Base-by-base conservation (phyloP, 805 yeast genomes). In the Schizosaccharomyces pombe region DNA sequence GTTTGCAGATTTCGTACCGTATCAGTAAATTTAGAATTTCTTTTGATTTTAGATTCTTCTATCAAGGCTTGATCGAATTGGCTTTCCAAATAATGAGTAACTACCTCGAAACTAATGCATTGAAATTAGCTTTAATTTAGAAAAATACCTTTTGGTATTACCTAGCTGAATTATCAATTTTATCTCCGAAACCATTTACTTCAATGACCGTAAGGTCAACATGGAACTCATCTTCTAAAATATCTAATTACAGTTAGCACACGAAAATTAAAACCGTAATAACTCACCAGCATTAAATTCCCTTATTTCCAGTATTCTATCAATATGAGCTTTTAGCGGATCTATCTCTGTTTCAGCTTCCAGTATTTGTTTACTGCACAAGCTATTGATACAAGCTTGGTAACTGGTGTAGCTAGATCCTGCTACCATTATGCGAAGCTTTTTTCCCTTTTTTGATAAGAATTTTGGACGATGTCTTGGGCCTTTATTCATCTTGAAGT, bases 101-200 rank as follows among this genome's bases (percentile, higher is more conserved):
- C 30, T 16, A 22, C 49, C 19, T 43, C 49, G 26, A 43, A 43
- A 30, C 49, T 60, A 52, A 72, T 69, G 33, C 22, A 29, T 24
- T 28, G 11, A 22, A 8, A 43, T 14, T 43, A 26, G 22, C 12
- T 16, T 9, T 16, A 5, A 12, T 22, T 9, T 29, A 22, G 16
- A 22, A 26, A 26, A 3, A 11, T 16, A 1, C 28, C 24, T 9
- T 16, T 2, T 26, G 72, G 19, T 59, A 62, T 56, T 68, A 72
- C 62, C 77, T 72, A 33, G 67, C 58, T 53, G 73, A 74, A 65
- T 80, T 81, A 66, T 83, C 78, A 59, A 82, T 71, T 62, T 76
- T 79, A 61, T 81, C 87, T 47, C 89, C 91, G 62, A 81, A 78
- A 0, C 89, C 91, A 22, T 85, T 82, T 4, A 89, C 74, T 62